These are phyloP conservation scores for Fusarium oligoseptatum DNA, from an alignment of 2,329 filamentous ascomycete species.

Conservation along the genomic window DNA sequence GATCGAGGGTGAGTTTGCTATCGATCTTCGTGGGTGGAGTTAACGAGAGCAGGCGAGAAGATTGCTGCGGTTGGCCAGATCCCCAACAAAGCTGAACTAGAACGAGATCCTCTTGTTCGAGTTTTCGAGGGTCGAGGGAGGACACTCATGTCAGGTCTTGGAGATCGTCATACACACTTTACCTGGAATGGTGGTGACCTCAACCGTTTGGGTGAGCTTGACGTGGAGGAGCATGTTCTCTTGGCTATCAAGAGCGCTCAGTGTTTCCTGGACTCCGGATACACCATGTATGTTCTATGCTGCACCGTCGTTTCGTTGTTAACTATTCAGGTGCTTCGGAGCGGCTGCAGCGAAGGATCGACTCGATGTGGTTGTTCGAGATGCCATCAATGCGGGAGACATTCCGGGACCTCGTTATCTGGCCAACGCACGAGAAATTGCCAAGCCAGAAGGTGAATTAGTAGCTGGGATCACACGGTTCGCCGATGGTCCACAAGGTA, in stretches of 20 bases:
- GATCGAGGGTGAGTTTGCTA: background rate
- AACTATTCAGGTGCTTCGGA: constrained; percentile 24
- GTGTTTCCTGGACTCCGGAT: constrained; percentile 33
- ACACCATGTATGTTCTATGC: constrained; percentile 25
- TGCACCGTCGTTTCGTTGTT: background rate
- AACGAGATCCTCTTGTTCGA: background rate
- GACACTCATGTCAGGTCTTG: constrained; percentile 29
- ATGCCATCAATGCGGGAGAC: constrained; percentile 31
- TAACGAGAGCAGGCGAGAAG: background rate
- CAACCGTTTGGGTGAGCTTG: constrained; percentile 19
- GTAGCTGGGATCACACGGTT: constrained; percentile 28
- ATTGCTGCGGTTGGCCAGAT: background rate
- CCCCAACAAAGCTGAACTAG: background rate
- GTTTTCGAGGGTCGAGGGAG: constrained; percentile 23
- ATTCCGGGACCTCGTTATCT: constrained; percentile 28
- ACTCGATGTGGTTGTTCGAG: constrained; percentile 27
- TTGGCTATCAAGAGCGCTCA: constrained; percentile 27
- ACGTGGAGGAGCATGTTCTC: constrained; percentile 30
- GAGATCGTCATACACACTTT: constrained; percentile 30
- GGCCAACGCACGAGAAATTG: constrained; percentile 31
- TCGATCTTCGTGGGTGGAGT: background rate
- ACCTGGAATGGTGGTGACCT: constrained; percentile 34
- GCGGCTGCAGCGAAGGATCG: constrained; percentile 35
- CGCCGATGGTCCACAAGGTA: constrained; percentile 4
- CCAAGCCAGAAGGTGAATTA: constrained; percentile 23